phyloP scores from a whole-genome alignment of 805 yeast species.

The Kodamaea lidongshanica region DNA sequence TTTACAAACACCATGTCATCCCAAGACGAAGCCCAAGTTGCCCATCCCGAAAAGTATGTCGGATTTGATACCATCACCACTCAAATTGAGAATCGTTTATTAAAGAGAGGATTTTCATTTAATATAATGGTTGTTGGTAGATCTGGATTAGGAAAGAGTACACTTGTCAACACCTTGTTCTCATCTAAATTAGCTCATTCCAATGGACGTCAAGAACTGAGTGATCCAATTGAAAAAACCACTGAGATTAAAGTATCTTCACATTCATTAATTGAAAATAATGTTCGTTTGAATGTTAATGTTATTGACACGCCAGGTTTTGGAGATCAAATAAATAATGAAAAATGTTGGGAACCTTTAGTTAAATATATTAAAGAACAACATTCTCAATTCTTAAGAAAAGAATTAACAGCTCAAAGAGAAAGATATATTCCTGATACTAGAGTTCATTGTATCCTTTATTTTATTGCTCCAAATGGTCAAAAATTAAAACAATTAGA shows the following conservation, averaged over 20 bases:
- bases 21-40: slow-evolving; percentile 9
- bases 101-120: slow-evolving; percentile 91
- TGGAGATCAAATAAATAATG: slow-evolving; percentile 94
- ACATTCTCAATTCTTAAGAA: slow-evolving; percentile 83
- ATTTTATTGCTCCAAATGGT: slow-evolving; percentile 85
- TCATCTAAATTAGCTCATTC: slow-evolving; percentile 72
- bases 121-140: slow-evolving; percentile 88
- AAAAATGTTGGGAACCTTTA: slow-evolving; percentile 94
- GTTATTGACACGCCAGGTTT: slow-evolving; percentile 97
- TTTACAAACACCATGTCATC: slow-evolving; percentile 10
- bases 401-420: slow-evolving; percentile 91
- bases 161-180: slow-evolving; percentile 84
- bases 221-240: slow-evolving; percentile 77
- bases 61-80: slow-evolving; percentile 96
- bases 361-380: slow-evolving; percentile 93
- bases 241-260: slow-evolving; percentile 71
- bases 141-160: slow-evolving; percentile 92
- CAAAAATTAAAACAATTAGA: slow-evolving; percentile 82
- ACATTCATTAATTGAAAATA: slow-evolving; percentile 76
- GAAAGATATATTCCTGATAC: slow-evolving; percentile 78
- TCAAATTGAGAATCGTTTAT: slow-evolving; percentile 86
- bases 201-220: slow-evolving; percentile 60
- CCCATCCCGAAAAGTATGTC: slow-evolving; percentile 71
- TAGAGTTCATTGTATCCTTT: slow-evolving; percentile 88
- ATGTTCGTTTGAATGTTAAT: slow-evolving; percentile 77